A percentile compares a stretch with the other conserved stretches of the same genome.
These are phyloP conservation scores for Xanthoceras sorbifolium DNA, from an alignment of 345 rosid species.

Conservation along the genomic window DNA sequence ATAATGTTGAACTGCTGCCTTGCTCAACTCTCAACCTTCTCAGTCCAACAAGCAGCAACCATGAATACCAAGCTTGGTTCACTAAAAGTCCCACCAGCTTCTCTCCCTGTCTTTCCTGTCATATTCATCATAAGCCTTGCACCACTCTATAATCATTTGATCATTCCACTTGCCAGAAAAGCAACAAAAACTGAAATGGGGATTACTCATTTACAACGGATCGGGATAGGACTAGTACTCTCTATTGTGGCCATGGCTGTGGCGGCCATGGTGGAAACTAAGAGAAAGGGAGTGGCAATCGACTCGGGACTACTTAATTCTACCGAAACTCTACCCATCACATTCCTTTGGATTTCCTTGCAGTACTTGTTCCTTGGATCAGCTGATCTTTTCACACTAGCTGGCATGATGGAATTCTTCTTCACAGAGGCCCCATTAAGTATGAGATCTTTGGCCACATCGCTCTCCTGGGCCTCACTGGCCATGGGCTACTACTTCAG, in stretches of 20 bases:
- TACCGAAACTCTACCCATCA: constrained; percentile 64
- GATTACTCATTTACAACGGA: constrained; percentile 74
- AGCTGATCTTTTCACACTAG: constrained; percentile 90
- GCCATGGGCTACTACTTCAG: constrained; percentile 94
- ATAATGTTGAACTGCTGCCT: constrained; percentile 91
- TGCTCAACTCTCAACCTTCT: constrained; percentile 94
- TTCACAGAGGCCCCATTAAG: constrained; percentile 80
- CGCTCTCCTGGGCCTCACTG: constrained; percentile 92
- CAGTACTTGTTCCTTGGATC: constrained; percentile 93
- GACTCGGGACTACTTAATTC: constrained; percentile 40
- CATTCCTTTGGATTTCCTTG: constrained; percentile 86
- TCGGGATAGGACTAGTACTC: constrained; percentile 74
- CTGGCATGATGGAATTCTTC: constrained; percentile 94
- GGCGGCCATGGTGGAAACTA: constrained; percentile 76
- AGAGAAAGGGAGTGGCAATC: constrained; percentile 50
- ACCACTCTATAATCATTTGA: constrained; percentile 64
- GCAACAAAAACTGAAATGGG: constrained; percentile 67
- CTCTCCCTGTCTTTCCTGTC: constrained; percentile 85
- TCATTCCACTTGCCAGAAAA: constrained; percentile 65
- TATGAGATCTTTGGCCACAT: constrained; percentile 89
- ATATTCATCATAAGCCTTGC: constrained; percentile 78
- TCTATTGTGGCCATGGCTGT: constrained; percentile 79
- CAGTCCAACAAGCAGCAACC: constrained; percentile 89
- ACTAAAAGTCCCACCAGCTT: constrained; percentile 78
- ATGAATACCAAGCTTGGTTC: constrained; percentile 80